phyloP scores from a whole-genome alignment of 805 yeast genomes.

The Lipomyces sp. region DNA sequence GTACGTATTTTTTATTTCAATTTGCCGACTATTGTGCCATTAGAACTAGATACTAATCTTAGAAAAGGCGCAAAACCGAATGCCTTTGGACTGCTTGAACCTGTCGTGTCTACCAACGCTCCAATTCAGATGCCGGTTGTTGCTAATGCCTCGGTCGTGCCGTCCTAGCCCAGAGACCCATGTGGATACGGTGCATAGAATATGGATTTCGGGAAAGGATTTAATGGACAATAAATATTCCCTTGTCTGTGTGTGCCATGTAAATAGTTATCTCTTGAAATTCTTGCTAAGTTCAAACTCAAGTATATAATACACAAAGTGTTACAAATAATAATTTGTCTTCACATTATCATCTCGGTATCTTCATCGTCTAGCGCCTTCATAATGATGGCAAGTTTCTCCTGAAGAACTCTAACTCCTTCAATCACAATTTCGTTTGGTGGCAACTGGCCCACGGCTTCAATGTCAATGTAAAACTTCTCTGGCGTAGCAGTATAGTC shows the following conservation, averaged over 20 bases:
- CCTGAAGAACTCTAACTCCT: constrained; percentile 80
- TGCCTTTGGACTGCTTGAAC: constrained; percentile 2
- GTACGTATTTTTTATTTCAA: constrained; percentile 9
- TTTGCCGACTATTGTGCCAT: background rate
- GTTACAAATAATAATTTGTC: no score
- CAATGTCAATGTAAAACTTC: constrained; percentile 82
- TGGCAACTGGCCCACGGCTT: constrained; percentile 83
- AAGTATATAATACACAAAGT: no score
- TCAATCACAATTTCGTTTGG: constrained; percentile 86
- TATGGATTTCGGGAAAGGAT: no score
- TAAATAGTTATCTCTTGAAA: no score
- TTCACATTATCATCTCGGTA: constrained; percentile 17
- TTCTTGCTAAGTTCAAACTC: no score
- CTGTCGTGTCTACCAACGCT: no score
- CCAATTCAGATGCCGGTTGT: no score
- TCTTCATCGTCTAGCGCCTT: constrained; percentile 50
- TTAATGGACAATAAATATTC: no score
- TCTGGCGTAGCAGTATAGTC: constrained; percentile 81
- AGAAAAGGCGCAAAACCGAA: constrained; percentile 8
- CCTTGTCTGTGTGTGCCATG: no score
- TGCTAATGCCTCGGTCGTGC: no score
- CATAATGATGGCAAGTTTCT: constrained; percentile 83
- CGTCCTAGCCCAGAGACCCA: no score
- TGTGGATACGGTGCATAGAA: no score
- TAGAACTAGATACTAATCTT: background rate